Percentiles rank a stretch among this genome's conserved stretches.
These are phyloP conservation scores for Tylopilus plumbeoviolaceoides DNA, from an alignment of 768 basidiomycete genomes.

Conservation along the genomic window DNA sequence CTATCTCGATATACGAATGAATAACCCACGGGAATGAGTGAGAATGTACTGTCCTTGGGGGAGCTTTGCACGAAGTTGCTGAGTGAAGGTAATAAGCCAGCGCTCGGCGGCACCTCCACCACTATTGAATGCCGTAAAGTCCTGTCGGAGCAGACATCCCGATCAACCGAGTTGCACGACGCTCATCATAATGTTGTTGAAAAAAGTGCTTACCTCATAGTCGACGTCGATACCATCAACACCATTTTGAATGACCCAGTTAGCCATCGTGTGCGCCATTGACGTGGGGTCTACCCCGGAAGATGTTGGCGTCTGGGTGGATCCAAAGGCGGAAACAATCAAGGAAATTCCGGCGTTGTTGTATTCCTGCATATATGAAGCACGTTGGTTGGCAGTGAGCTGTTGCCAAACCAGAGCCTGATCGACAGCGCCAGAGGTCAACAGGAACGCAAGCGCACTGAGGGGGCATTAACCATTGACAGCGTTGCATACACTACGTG, in stretches of 20 bases:
- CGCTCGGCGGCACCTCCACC: slow-evolving; percentile 36
- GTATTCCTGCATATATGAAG: slow-evolving; percentile 44
- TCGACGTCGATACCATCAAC: slow-evolving; percentile 54
- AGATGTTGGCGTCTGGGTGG: slow-evolving; percentile 40
- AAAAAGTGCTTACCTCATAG: slow-evolving; percentile 35
- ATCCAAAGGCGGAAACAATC: slow-evolving; percentile 54
- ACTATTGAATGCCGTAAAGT: slow-evolving; percentile 30
- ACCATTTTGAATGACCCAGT: slow-evolving; percentile 42
- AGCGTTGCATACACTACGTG: neutral
- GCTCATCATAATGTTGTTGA: neutral
- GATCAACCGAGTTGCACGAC: neutral
- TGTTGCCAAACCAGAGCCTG: slow-evolving; percentile 44
- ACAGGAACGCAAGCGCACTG: slow-evolving; percentile 41
- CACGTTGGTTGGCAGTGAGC: slow-evolving; percentile 36
- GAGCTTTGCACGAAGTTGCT: slow-evolving; percentile 29
- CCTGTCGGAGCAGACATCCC: slow-evolving; percentile 13
- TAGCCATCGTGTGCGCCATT: slow-evolving; percentile 41
- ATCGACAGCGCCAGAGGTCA: slow-evolving; percentile 40
- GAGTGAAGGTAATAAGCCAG: slow-evolving; percentile 33
- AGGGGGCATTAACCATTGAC: neutral
- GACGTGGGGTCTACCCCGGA: slow-evolving; percentile 35
- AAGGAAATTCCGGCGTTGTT: slow-evolving; percentile 53
- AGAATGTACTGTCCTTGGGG: slow-evolving; percentile 32
- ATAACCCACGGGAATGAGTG: slow-evolving; percentile 32
- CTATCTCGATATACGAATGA: neutral